Evolutionary conservation across 768 basidiomycete species (phyloP).

Genomic region (Psilocybe sp.): DNA sequence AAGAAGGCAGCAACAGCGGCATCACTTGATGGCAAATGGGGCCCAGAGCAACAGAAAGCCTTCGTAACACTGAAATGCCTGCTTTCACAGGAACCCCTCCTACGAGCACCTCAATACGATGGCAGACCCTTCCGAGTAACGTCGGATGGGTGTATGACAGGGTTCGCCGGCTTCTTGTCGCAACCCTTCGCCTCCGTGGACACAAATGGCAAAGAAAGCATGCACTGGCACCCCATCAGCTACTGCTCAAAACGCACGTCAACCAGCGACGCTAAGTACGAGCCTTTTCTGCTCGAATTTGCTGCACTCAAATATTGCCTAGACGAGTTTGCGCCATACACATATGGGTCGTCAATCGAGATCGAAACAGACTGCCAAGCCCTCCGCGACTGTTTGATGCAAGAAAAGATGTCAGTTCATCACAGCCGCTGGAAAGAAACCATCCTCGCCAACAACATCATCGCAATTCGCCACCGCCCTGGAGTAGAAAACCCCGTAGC

Average conservation of each 20-base stretch:
- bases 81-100: slow-evolving; percentile 28
- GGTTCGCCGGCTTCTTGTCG: slow-evolving; percentile 28
- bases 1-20: slow-evolving; percentile 17
- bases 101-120: slow-evolving; percentile 27
- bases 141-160: slow-evolving; percentile 32
- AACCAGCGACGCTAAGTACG: slow-evolving; percentile 23
- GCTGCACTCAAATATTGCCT: slow-evolving; percentile 28
- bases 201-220: slow-evolving; percentile 15
- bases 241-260: slow-evolving; percentile 32
- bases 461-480: background rate
- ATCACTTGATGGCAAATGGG: slow-evolving; percentile 9
- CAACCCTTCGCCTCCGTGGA: slow-evolving; percentile 20
- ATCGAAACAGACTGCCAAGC: slow-evolving; percentile 32
- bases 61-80: slow-evolving; percentile 28
- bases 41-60: slow-evolving; percentile 13
- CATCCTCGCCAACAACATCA: slow-evolving; percentile 22
- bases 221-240: slow-evolving; percentile 23
- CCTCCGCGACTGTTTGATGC: slow-evolving; percentile 23
- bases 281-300: slow-evolving; percentile 31
- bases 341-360: slow-evolving; percentile 24
- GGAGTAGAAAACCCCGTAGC: too few relatives aligned
- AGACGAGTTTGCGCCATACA: slow-evolving; percentile 23
- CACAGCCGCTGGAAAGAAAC: slow-evolving; percentile 31
- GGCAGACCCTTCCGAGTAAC: slow-evolving; percentile 33
- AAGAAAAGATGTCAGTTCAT: slow-evolving; percentile 21